Evolutionary conservation across 345 rosid genomes (phyloP), one percentile per base, ranked within the genome.

Genomic region (Salix brachista): DNA sequence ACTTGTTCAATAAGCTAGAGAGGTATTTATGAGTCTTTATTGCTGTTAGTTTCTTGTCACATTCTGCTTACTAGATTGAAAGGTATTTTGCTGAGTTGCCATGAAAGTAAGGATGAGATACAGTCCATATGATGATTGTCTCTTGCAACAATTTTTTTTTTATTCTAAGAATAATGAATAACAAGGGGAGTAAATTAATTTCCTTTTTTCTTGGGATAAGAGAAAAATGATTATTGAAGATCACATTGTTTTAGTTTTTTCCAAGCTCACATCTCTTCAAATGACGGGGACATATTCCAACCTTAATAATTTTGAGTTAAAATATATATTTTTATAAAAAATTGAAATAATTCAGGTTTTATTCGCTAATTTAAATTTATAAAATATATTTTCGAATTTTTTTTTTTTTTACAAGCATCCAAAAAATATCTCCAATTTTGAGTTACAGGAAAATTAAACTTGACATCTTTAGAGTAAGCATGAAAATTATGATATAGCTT

Each of bases 21-120:
- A 54, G 73, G 84, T 77, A 84, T 80, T 83, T 82, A 84, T 87
- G 84, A 78, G 80, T 73, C 77, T 84, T 83, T 83, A 87, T 82
- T 80, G 88, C 83, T 58, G 90, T 83, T 84, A 61, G 90, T 84
- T 89, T 84, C 75, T 73, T 65, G 90, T 89, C 90, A 75, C 85
- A 80, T 71, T 89, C 92, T 86, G 73, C 78, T 73, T 60, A 12
- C 77, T 28, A 76, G 37, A 25, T 56, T 58, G 58, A 52, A 56
- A 74, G 70, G 28, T 44, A 39, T 61, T 28, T 72, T 25, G 36
- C 65, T 65, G 42, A 41, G 26, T 69, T 56, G 65, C 65, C 23
- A 19, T 61, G 26, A 61, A 25, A 61, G 65, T 61, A 61, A 61
- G 37, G 37, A 36, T 36, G 37, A 36, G 37, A 36, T 36, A 5